Evolutionary conservation across 2,329 filamentous ascomycete species (phyloP).

Genomic region (Emmonsiellopsis sp.): DNA sequence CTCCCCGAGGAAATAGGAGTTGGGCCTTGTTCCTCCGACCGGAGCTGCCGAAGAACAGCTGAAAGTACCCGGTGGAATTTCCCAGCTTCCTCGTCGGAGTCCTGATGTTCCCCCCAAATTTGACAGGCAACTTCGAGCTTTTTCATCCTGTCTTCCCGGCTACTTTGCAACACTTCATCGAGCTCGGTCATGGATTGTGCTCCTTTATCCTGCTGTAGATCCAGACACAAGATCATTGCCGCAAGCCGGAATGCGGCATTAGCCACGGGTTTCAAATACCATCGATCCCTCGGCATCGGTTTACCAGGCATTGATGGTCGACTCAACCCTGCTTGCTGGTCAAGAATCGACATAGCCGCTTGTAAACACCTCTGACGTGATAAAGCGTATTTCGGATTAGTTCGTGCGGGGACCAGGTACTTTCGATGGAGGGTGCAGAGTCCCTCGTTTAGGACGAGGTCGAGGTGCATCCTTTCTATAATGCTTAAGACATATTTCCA

Average conservation of each 20-base stretch:
- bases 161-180: background rate
- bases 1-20: background rate
- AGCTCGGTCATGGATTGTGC: background rate
- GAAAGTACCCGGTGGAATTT: background rate
- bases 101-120: background rate
- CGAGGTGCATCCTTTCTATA: constrained; percentile 17
- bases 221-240: constrained; percentile 39
- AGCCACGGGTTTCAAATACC: constrained; percentile 37
- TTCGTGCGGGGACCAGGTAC: constrained; percentile 20
- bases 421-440: constrained; percentile 27
- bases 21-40: background rate
- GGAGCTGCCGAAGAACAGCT: background rate
- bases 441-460: constrained; percentile 22
- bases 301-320: constrained; percentile 32
- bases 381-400: constrained; percentile 26
- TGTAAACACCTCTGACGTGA: constrained; percentile 38
- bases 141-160: background rate
- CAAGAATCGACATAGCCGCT: constrained; percentile 35
- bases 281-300: constrained; percentile 31
- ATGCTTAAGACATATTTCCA: background rate
- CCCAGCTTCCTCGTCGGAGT: background rate
- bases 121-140: background rate
- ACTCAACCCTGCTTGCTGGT: constrained; percentile 36
- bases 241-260: constrained; percentile 41
- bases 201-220: constrained; percentile 25